Evolutionary conservation across 352 stramenopile species (phyloP), one percentile per base, ranked within the genome.

Genomic region (Phytopythium delawarense): DNA sequence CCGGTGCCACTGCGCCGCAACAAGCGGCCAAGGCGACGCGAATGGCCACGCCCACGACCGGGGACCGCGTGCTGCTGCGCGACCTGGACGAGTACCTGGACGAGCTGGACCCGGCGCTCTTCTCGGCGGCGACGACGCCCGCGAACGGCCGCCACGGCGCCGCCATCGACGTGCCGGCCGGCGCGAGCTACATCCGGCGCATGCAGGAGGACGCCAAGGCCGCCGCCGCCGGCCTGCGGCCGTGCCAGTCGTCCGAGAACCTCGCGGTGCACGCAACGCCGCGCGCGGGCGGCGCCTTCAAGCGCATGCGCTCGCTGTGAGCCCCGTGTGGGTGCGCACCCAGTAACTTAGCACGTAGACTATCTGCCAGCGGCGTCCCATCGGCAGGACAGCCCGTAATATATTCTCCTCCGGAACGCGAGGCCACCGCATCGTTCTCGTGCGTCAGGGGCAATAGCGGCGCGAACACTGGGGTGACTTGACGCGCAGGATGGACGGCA

Each of bases 41-140:
- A 12, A 18, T 23, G 48, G 15, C 16, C 25, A 53, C 49, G 35
- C 35, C 25, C 2, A 25, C 30, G 18, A 13, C 20, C 18, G 46
- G 37, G 8, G 72, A 75, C 49, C 64, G 62, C 54, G 64, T 74
- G 46, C 62, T 84, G 35, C 74, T 84, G n/a, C 58, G 63, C 45
- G 57, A 69, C 49, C 75, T 84, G 23, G 73, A 82, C 58, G 73
- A 80, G 57, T 87, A 78, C 60, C 57, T 87, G 59, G 65, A 82
- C 61, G 77, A 87, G n/a, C 59, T 87, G 46, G 77, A 87, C 51
- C 77, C 77, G 18, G 69, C 66, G 44, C 65, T 87, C 12, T 87
- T 84, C 45, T 39, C 40, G n/a, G 20, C 52, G n/a, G 20, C 58
- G 18, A 46, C 23, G 30, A 55, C 45, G 1, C 44, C 59, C 7